Conservation (phyloP, 176 grass and related monocot genomes). For the Rhynchospora tenuis region DNA sequence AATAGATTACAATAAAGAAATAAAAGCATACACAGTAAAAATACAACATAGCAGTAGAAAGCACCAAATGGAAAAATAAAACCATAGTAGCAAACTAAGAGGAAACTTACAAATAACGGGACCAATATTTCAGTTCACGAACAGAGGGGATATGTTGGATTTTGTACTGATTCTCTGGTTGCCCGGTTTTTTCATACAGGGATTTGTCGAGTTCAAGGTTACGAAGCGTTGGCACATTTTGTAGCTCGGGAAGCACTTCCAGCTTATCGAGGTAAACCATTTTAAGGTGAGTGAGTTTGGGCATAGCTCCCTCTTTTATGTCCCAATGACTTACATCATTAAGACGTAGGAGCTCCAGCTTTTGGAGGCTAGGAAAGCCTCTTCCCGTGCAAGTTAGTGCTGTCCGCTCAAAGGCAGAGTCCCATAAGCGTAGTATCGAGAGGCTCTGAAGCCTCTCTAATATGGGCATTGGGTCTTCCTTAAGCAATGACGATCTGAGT, state of each 20-base stretch:
- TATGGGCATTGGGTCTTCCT: background rate
- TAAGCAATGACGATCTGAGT: rapidly evolving
- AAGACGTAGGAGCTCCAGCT: background rate
- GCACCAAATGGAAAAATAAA: too few relatives aligned
- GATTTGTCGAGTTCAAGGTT: background rate
- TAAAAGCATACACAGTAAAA: too few relatives aligned
- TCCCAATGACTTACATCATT: background rate
- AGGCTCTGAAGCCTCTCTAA: background rate
- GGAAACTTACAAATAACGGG: background rate
- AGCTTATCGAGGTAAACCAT: background rate
- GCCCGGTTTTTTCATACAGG: too few relatives aligned
- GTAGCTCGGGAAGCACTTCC: background rate
- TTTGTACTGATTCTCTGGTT: background rate
- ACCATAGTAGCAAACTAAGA: background rate
- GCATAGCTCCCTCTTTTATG: background rate
- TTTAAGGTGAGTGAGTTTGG: background rate
- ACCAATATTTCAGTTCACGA: background rate
- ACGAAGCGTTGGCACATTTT: background rate
- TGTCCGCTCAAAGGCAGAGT: background rate
- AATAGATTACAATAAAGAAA: too few relatives aligned
- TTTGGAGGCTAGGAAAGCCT: background rate
- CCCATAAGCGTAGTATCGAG: background rate
- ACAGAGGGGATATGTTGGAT: background rate
- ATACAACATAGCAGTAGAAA: too few relatives aligned
- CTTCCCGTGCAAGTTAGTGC: background rate